Conservation (phyloP, 768 basidiomycete genomes). For the Mycena belliarum region DNA sequence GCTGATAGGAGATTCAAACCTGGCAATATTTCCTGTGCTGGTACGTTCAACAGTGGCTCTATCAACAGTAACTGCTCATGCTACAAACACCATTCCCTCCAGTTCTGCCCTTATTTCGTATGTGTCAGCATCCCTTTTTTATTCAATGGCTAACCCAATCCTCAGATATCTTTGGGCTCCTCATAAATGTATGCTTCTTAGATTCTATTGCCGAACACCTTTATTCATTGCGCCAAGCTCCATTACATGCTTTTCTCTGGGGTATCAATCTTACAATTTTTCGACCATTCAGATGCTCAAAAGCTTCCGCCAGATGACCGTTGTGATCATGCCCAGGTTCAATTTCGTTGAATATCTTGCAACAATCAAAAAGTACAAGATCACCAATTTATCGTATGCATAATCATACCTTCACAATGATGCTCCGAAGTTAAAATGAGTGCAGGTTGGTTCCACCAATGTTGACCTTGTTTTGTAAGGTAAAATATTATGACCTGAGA, state of each 20-base stretch:
- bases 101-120: no score
- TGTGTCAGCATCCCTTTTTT: neutral
- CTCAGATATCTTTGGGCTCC: conserved; percentile 45
- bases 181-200: conserved; percentile 29
- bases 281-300: no score
- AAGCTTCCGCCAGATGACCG: no score
- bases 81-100: no score
- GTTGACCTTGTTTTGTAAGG: conserved; percentile 39
- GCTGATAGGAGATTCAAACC: conserved; percentile 37
- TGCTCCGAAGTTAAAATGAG: no score
- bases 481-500: no score
- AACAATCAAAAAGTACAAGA: conserved; percentile 36
- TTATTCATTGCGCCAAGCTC: neutral
- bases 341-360: conserved; percentile 32
- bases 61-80: no score
- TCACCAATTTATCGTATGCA: conserved; percentile 38
- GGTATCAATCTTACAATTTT: no score
- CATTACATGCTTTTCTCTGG: conserved; percentile 8
- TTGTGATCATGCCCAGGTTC: conserved; percentile 44
- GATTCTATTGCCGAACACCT: neutral
- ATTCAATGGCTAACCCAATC: neutral
- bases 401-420: neutral
- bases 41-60: no score
- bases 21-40: conserved; percentile 35
- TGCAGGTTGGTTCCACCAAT: conserved; percentile 40